These are phyloP conservation scores for Cardamine resedifolia DNA, from an alignment of 345 rosid species.

Conservation along the genomic window DNA sequence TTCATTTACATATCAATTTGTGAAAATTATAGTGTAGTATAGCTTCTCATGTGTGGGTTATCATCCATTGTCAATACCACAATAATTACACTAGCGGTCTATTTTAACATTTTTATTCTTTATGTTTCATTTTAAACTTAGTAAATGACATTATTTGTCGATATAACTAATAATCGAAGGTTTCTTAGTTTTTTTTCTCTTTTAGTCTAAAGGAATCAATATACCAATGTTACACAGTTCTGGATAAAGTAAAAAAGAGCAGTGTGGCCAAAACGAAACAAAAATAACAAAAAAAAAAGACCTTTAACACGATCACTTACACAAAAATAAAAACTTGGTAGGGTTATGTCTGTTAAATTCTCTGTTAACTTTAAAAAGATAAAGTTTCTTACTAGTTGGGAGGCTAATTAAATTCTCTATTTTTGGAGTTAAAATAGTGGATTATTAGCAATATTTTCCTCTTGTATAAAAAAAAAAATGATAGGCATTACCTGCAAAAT, in stretches of 20 bases:
- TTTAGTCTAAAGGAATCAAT: not conserved
- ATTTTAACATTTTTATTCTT: no score
- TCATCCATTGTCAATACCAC: no score
- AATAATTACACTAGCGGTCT: no score
- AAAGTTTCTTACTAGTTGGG: not conserved
- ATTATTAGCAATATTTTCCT: not conserved
- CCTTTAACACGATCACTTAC: not conserved
- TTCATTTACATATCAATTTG: not conserved
- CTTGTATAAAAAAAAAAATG: not conserved
- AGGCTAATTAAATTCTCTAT: not conserved
- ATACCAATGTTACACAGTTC: no score
- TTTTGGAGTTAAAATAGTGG: not conserved
- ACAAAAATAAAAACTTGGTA: no score
- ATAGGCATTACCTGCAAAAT: slow-evolving; percentile 61
- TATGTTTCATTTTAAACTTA: no score
- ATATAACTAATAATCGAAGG: no score
- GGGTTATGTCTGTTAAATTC: no score
- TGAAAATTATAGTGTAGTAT: not conserved
- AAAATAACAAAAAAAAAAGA: not conserved
- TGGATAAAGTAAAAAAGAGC: not conserved
- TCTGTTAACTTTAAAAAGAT: no score
- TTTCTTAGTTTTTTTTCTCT: no score
- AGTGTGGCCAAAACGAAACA: not conserved
- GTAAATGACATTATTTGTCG: no score
- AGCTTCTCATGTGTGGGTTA: no score